These are phyloP conservation scores for Eustoma russellianum DNA, from an alignment of 257 asterid species.

Conservation along the genomic window DNA sequence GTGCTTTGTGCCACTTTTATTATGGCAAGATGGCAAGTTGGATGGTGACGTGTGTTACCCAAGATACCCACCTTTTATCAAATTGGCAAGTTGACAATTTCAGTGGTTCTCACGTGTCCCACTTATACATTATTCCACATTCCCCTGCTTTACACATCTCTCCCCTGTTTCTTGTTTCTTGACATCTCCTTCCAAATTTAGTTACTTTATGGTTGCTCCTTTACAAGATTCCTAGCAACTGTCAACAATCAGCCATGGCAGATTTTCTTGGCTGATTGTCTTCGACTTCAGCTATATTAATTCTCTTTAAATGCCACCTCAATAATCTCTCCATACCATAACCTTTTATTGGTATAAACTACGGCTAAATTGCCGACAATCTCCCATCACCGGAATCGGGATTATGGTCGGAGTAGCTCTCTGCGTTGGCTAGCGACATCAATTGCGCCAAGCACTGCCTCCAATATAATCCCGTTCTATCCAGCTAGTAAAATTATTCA, in stretches of 20 bases:
- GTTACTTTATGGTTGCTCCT: too few species aligned
- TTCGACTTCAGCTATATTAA: conserved; percentile 13
- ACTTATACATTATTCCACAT: too few species aligned
- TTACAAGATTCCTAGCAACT: too few species aligned
- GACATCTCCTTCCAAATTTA: too few species aligned
- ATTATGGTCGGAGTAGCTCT: conserved; percentile 1
- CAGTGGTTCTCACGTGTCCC: too few species aligned
- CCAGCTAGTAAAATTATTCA: neutral
- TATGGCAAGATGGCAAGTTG: too few species aligned
- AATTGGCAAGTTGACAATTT: too few species aligned
- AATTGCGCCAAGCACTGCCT: neutral
- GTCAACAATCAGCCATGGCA: conserved; percentile 29
- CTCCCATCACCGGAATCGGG: conserved; percentile 13
- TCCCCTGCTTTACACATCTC: too few species aligned
- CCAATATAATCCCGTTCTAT: neutral
- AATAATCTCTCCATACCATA: conserved; percentile 17
- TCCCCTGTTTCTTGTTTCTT: too few species aligned
- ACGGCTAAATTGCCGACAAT: conserved; percentile 19
- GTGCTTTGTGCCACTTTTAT: too few species aligned
- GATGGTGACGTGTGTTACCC: too few species aligned
- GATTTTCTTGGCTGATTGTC: conserved; percentile 2
- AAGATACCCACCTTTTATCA: too few species aligned
- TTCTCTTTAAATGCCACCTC: conserved; percentile 21
- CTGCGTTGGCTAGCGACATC: neutral
- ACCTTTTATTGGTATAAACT: conserved; percentile 15